Base-by-base conservation (phyloP, 768 basidiomycete genomes). In the Tricholoma bakamatsutake region DNA sequence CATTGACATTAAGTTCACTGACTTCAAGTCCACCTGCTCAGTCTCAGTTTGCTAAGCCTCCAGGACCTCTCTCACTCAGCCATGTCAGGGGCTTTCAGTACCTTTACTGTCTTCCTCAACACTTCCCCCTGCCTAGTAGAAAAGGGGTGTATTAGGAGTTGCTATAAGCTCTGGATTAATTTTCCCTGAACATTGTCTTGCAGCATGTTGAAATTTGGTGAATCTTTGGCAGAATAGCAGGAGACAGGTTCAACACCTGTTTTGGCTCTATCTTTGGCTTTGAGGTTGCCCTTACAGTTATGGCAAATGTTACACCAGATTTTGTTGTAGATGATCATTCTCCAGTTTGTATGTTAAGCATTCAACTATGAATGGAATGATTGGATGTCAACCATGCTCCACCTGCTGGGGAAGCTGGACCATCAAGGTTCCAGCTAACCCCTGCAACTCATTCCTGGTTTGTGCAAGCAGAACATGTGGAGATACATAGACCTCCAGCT, bases 1-100 rank as follows among this genome's bases (percentile, higher is more conserved):
- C 2, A 15, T 46, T 46, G 43, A 31, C 53, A 54, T 54, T 54
- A 35, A 54, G 53, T 54, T n/a, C n/a, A n/a, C n/a, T n/a, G n/a
- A n/a, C n/a, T n/a, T n/a, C 45, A 54, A 54, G 53, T 54, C 53
- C 53, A 54, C n/a, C 28, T 46, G 45, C 53, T 24, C 3, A 24
- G 21, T 24, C 21, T 3, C 21, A 24, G 21, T 24, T 24, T 24
- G 21, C 21, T 24, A 3, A 24, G 3, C 21, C 21, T 24, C 3
- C 21, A 24, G 21, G 43, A 54, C 28, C 43, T 54, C 53, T 45
- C 42, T 56, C 50, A 56, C 55, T 56, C 33, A 54, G 47, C 15
- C 2, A 24, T 37, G 37, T 39, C 37, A 39, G 37, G 37, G n/a
- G 37, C 12, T 39, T 39, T 3, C 21, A 24, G 21, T 24, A 3